Conservation (phyloP, 352 stramenopile genomes). For the Phytophthora cajani region DNA sequence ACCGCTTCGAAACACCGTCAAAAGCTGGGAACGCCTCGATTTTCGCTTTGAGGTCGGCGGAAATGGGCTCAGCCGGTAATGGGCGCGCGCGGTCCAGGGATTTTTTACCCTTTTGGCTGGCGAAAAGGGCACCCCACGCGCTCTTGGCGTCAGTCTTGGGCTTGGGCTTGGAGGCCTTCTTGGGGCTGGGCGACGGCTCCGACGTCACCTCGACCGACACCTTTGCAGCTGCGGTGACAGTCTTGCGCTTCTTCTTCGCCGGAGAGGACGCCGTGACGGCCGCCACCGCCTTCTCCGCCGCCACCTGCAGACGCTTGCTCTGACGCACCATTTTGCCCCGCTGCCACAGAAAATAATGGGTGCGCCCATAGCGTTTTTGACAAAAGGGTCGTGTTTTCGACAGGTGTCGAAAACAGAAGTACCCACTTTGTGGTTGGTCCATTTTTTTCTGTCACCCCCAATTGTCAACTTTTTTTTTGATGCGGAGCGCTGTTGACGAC, state of each 20-base stretch:
- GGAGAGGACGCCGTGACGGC: constrained; percentile 7
- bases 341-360: background rate
- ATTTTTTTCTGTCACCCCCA: too few species aligned
- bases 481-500: too few species aligned
- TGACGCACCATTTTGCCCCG: constrained; percentile 34
- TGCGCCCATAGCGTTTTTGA: too few species aligned
- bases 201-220: constrained; percentile 4
- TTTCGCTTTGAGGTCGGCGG: constrained; percentile 47
- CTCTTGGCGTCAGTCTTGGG: constrained; percentile 25
- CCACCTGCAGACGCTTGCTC: constrained; percentile 46
- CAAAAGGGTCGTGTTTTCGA: too few species aligned
- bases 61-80: constrained; percentile 33
- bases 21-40: constrained; percentile 61
- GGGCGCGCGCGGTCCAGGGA: constrained; percentile 28
- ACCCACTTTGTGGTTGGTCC: too few species aligned
- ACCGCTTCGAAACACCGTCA: constrained; percentile 48
- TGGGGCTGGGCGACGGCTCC: background rate
- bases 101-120: constrained; percentile 10
- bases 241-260: constrained; percentile 30
- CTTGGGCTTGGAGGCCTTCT: constrained; percentile 22
- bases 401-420: too few species aligned
- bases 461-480: too few species aligned
- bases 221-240: background rate
- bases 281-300: constrained; percentile 23
- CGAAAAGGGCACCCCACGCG: constrained; percentile 55